phyloP scores from a whole-genome alignment of 805 yeast species.

The Ogataea haglerorum region DNA sequence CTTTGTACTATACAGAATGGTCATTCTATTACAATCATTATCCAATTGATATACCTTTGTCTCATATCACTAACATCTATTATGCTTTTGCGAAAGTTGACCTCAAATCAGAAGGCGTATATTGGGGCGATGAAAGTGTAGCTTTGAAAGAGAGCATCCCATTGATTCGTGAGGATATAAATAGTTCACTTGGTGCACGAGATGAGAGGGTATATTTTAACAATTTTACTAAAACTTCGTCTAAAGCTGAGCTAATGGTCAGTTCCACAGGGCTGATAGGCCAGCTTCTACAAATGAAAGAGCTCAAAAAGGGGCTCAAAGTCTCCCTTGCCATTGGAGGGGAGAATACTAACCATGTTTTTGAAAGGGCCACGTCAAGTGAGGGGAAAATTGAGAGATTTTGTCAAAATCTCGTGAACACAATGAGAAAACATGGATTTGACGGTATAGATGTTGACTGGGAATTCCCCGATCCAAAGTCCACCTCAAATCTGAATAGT shows the following conservation, averaged over 20 bases:
- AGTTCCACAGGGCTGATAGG: conserved; percentile 28
- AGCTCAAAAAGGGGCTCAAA: conserved; percentile 39
- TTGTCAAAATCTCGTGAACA: conserved; percentile 43
- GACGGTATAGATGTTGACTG: conserved; percentile 95
- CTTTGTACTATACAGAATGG: conserved; percentile 58
- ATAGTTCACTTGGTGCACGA: neutral
- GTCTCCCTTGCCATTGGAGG: conserved; percentile 84
- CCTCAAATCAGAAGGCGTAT: conserved; percentile 41
- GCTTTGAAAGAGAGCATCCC: conserved; percentile 42
- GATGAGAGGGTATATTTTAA: neutral
- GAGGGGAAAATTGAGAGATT: conserved; percentile 39
- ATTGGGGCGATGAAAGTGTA: conserved; percentile 61
- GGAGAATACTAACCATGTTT: conserved; percentile 45
- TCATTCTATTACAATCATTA: conserved; percentile 60
- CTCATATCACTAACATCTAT: conserved; percentile 59
- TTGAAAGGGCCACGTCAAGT: conserved; percentile 31
- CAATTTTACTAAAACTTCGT: neutral
- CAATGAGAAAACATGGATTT: conserved; percentile 56
- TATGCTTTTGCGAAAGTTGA: conserved; percentile 74
- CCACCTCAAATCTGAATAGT: conserved; percentile 42
- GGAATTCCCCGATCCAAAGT: conserved; percentile 72
- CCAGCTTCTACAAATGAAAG: conserved; percentile 29
- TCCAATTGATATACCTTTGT: conserved; percentile 60
- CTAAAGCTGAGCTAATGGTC: neutral
- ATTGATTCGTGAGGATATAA: conserved; percentile 5